Base-by-base conservation (phyloP, 345 rosid genomes). In the Salix arbutifolia region DNA sequence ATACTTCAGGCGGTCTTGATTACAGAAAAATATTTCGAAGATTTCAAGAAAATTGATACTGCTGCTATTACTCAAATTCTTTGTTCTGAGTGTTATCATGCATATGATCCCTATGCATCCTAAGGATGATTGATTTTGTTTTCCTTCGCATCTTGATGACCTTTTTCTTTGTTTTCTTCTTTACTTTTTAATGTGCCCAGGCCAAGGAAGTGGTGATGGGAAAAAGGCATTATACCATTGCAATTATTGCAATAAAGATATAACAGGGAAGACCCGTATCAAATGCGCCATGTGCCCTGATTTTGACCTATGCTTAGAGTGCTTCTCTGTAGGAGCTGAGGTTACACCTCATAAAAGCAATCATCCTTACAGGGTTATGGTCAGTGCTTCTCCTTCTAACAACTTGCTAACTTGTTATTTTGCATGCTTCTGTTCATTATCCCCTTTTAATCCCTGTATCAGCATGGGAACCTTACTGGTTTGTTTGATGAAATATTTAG, bases 321-420 rank as follows among this genome's bases (percentile, higher is more conserved):
- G 99, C 83, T 93, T 93, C 88, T 84, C 95, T 78, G 97, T 91
- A 76, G 98, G 99, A 65, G 97, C 92, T 4, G 98, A 96, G 90
- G 90, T 96, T 82, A 77, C 85, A 68, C 95, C 99, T 65, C 99
- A 96, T 82, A 90, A 91, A 77, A 85, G 90, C 87, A 86, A 87
- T 85, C 99, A 96, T 73, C 84, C 87, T 25, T 96, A 96, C 86
- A 86, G 92, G 83, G 98, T 96, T 84, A 94, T 96, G 99, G 99
- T 96, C 53, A 84, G 94, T 90, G 69, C 74, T 77, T 48, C 28
- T 38, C 77, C 71, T 70, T 28, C 65, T 44, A 37, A 26, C 79
- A 31, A 64, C 66, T 37, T 79, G 53, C 25, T 35, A 4, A 46
- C 3, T 67, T 74, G 42, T 11, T 5, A 14, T 66, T 56, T 2